These are phyloP conservation scores for Alternaria brassicae DNA, from an alignment of 2,329 filamentous ascomycete genomes.

Conservation along the genomic window DNA sequence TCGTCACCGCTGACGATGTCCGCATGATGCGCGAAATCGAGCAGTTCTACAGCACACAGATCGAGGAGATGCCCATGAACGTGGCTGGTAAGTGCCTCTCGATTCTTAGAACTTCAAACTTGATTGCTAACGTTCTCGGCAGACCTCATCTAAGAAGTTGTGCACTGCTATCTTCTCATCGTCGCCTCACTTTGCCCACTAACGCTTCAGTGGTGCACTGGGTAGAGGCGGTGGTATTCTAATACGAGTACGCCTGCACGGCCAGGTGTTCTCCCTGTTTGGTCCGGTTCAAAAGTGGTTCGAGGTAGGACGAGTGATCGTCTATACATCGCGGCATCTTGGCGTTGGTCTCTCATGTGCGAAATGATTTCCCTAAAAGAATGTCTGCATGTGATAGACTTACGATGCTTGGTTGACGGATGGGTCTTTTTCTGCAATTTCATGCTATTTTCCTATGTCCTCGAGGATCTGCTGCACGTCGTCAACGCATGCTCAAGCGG, in stretches of 20 bases:
- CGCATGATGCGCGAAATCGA: constrained; percentile 99
- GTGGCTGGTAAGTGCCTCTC: constrained; percentile 64
- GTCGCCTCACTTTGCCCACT: constrained; percentile 36
- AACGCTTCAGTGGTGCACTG: constrained; percentile 33
- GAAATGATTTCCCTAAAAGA: constrained; percentile 50
- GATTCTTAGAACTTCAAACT: background rate
- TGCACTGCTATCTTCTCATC: constrained; percentile 31
- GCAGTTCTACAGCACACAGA: constrained; percentile 99
- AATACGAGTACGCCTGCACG: constrained; percentile 44
- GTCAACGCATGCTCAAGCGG: constrained; percentile 45
- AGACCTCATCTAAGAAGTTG: constrained; percentile 52
- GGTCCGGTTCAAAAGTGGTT: constrained; percentile 47
- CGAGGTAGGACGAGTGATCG: constrained; percentile 42
- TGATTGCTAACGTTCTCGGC: constrained; percentile 19
- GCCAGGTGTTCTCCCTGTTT: constrained; percentile 39
- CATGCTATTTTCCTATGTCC: constrained; percentile 45
- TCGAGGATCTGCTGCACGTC: constrained; percentile 45
- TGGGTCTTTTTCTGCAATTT: constrained; percentile 39
- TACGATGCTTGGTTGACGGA: constrained; percentile 41
- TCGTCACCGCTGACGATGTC: constrained; percentile 98
- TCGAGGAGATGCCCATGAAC: constrained; percentile 99
- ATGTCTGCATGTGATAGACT: constrained; percentile 48
- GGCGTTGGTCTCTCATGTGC: constrained; percentile 52
- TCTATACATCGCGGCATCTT: constrained; percentile 49
- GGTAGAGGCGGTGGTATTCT: constrained; percentile 40